These are phyloP conservation scores for Cystoisospora suis DNA, from an alignment of 169 alveolate species.

Conservation along the genomic window DNA sequence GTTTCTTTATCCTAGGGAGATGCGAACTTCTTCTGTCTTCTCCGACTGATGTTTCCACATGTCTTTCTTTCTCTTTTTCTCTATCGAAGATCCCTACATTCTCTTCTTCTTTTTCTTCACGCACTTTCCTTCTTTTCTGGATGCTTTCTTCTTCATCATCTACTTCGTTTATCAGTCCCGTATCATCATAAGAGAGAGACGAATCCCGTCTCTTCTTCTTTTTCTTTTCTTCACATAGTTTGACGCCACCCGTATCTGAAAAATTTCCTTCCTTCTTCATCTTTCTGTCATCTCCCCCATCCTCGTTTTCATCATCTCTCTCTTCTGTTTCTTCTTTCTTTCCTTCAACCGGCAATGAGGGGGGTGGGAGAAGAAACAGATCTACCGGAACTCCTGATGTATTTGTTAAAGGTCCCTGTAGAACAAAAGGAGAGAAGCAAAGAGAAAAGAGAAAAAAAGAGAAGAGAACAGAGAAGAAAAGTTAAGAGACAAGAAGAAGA, in stretches of 20 bases:
- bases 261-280: not conserved
- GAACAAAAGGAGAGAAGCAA: too few relatives aligned
- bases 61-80: not conserved
- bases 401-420: constrained; percentile 14
- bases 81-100: not conserved
- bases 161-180: too few relatives aligned
- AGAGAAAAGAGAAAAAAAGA: too few relatives aligned
- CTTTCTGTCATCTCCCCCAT: not conserved
- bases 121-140: not conserved
- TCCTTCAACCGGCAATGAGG: too few relatives aligned
- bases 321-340: not conserved
- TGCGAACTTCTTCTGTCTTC: not conserved
- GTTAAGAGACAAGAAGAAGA: too few relatives aligned
- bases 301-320: not conserved
- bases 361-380: not conserved
- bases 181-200: too few relatives aligned
- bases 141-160: not conserved
- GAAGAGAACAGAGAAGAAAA: too few relatives aligned
- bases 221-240: not conserved
- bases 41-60: not conserved
- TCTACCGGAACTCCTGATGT: constrained; percentile 10
- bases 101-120: not conserved
- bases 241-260: not conserved
- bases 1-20: too few relatives aligned
- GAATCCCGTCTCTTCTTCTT: not conserved